Conservation (phyloP, 2,329 filamentous ascomycete species). For the Ophiostoma australiae region DNA sequence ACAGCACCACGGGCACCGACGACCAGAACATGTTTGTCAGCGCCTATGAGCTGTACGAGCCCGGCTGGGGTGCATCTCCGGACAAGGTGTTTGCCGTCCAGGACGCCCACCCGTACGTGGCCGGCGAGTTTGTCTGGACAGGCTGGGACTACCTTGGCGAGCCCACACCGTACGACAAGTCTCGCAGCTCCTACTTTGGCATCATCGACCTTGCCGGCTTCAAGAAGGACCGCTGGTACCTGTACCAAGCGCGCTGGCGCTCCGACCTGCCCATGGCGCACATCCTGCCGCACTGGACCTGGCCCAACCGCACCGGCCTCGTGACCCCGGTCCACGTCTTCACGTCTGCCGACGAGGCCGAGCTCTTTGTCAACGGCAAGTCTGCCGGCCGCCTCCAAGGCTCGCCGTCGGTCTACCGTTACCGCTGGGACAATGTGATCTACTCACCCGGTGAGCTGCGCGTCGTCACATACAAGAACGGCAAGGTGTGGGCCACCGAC, state of each 20-base stretch:
- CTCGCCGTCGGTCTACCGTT: slow-evolving; percentile 40
- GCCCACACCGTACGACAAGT: slow-evolving; percentile 37
- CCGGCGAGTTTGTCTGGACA: slow-evolving; percentile 41
- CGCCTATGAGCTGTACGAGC: slow-evolving; percentile 49
- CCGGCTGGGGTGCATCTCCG: slow-evolving; percentile 44
- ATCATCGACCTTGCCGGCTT: slow-evolving; percentile 56
- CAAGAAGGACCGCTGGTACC: slow-evolving; percentile 51
- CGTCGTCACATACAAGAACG: slow-evolving; percentile 47
- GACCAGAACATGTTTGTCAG: slow-evolving; percentile 38
- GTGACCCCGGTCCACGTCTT: slow-evolving; percentile 53
- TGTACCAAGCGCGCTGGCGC: slow-evolving; percentile 53
- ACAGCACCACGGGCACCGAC: slow-evolving; percentile 40
- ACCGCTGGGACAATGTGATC: slow-evolving; percentile 49
- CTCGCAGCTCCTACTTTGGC: slow-evolving; percentile 51
- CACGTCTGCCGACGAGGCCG: slow-evolving; percentile 48
- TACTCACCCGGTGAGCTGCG: slow-evolving; percentile 46
- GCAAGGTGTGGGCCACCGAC: slow-evolving; percentile 43
- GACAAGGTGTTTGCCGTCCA: slow-evolving; percentile 51
- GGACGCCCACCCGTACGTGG: slow-evolving; percentile 46
- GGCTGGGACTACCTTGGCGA: slow-evolving; percentile 34
- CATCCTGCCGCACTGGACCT: slow-evolving; percentile 54
- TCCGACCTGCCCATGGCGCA: slow-evolving; percentile 46
- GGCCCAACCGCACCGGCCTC: slow-evolving; percentile 42
- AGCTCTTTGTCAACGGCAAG: slow-evolving; percentile 50
- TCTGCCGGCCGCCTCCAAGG: slow-evolving; percentile 40